A percentile compares a stretch with the other conserved stretches of the same genome.
Conservation (phyloP, 371 early-diverging fungal genomes). For the Mortierella sp. region DNA sequence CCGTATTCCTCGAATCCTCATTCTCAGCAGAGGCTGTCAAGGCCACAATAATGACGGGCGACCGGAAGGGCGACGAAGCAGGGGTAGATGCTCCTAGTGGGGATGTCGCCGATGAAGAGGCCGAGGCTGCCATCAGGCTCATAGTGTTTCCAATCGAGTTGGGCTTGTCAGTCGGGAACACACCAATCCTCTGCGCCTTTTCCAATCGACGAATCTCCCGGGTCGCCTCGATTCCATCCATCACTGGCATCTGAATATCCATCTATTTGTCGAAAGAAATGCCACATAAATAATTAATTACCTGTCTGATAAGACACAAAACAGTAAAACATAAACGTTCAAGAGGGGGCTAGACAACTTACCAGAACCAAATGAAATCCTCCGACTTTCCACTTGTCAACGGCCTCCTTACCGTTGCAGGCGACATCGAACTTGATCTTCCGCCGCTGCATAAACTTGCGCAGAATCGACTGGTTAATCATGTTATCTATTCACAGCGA, state of each 20-base stretch:
- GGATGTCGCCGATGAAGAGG: constrained; percentile 22
- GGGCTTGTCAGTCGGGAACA: constrained; percentile 59
- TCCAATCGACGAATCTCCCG: constrained; percentile 79
- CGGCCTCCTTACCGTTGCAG: constrained; percentile 82
- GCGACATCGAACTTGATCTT: constrained; percentile 81
- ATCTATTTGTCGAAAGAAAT: constrained; percentile 60
- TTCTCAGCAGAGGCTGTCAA: constrained; percentile 85
- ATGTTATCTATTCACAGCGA: constrained; percentile 69
- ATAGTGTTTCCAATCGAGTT: constrained; percentile 33
- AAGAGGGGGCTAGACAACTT: constrained; percentile 38
- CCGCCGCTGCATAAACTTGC: constrained; percentile 80
- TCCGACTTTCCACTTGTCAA: constrained; percentile 78
- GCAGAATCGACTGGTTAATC: constrained; percentile 82
- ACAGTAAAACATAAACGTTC: not conserved
- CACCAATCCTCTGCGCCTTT: constrained; percentile 72
- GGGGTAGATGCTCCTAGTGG: constrained; percentile 2
- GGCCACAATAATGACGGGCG: constrained; percentile 91
- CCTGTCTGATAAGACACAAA: not conserved
- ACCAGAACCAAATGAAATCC: constrained; percentile 84
- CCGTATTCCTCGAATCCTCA: constrained; percentile 79
- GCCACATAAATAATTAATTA: not conserved
- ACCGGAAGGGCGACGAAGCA: constrained; percentile 65
- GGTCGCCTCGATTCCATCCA: constrained; percentile 88
- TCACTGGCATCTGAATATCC: constrained; percentile 88
- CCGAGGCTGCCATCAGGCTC: constrained; percentile 10